Evolutionary conservation across 2,329 filamentous ascomycete species (phyloP), one percentile per base, ranked within the genome.

Genomic region (Orbilia blumenaviensis): DNA sequence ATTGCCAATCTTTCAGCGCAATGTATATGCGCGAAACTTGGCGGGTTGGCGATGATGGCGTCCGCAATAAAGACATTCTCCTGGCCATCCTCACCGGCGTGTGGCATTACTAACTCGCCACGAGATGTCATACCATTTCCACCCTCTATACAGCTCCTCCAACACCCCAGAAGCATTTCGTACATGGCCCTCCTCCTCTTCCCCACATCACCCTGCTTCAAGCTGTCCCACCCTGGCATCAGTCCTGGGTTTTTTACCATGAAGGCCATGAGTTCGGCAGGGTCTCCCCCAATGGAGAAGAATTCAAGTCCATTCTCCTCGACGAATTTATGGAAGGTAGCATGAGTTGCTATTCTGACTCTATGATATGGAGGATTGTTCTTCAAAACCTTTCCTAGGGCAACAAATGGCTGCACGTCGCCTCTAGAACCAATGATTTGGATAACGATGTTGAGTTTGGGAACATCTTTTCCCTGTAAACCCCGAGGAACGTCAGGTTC

Each of bases 211-310:
- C 92, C 92, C 78, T 87, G 91, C 74, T 89, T 89, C 56, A 96
- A 83, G 0, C 91, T 89, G 56, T 94, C 90, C 72, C 94, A 88
- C 0, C 91, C 91, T 0, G 93, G 93, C 90, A 96, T 92, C 32
- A 96, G 84, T 0, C 92, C 92, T 0, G 93, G 92, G 79, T 95
- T 91, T 82, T 94, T 94, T 50, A 95, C 92, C 92, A 96, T 96
- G 80, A 94, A 96, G 2, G 92, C 92, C 91, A 93, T 93, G 46
- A 93, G 84, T 80, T 91, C 88, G 0, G 89, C 87, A 0, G 91
- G 91, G 81, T 93, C 90, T 1, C 91, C 91, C n/a, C 91, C 90
- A 61, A 93, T 91, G 77, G 84, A 87, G 82, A 91, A 93, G 82
- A 93, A 94, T 80, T 93, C 91, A 12, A 94, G 85, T 0, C 86